A percentile compares a stretch with the other conserved stretches of the same genome.
Evolutionary conservation across 768 basidiomycete genomes (phyloP).

Genomic region (Nevesoporus exiguus): DNA sequence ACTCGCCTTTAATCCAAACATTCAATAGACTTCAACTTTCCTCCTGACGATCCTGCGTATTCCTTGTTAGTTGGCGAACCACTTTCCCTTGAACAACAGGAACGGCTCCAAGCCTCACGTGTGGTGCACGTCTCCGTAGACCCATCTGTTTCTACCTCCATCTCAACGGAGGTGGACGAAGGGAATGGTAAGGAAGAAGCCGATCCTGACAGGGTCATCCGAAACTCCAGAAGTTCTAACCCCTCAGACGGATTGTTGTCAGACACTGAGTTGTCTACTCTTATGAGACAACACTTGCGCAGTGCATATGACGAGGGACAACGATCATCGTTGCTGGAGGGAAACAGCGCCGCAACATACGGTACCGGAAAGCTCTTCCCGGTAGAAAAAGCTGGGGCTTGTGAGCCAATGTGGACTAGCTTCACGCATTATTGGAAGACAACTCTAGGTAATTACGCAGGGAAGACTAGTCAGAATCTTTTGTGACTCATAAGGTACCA

Average conservation of each 20-base stretch:
- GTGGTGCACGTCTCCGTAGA: slow-evolving; percentile 74
- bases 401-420: slow-evolving; percentile 85
- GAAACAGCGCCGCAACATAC: slow-evolving; percentile 39
- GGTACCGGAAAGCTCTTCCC: slow-evolving; percentile 45
- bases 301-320: slow-evolving; percentile 70
- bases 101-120: slow-evolving; percentile 55
- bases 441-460: slow-evolving; percentile 56
- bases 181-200: slow-evolving; percentile 39
- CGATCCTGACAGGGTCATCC: slow-evolving; percentile 71
- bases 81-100: slow-evolving; percentile 52
- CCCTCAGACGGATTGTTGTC: slow-evolving; percentile 68
- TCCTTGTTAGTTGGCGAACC: slow-evolving; percentile 64
- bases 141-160: slow-evolving; percentile 42
- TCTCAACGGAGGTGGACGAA: slow-evolving; percentile 25
- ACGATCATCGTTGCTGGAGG: slow-evolving; percentile 13
- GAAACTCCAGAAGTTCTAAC: slow-evolving; percentile 60
- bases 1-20: slow-evolving; percentile 1
- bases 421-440: slow-evolving; percentile 87
- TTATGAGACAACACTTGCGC: slow-evolving; percentile 41
- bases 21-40: slow-evolving; percentile 80
- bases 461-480: background rate
- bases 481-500: slow-evolving; percentile 30
- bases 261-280: slow-evolving; percentile 47
- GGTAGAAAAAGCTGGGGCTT: slow-evolving; percentile 46
- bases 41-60: slow-evolving; percentile 80